Conservation (phyloP, 768 basidiomycete genomes). For the Russula sp. region DNA sequence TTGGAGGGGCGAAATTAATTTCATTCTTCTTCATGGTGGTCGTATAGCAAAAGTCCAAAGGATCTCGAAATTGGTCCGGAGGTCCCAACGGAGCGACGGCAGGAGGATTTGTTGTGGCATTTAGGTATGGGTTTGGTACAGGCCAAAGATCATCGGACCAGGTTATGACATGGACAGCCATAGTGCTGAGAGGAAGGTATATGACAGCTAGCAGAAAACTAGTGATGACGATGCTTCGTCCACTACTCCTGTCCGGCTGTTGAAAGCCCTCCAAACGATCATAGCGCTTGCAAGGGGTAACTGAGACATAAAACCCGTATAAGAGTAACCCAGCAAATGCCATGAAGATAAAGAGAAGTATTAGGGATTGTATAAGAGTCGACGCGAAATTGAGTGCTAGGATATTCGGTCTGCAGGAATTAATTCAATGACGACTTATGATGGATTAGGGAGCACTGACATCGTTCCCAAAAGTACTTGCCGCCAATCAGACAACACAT, state of each 20-base stretch:
- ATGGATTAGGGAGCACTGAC: constrained; percentile 34
- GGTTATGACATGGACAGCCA: constrained; percentile 67
- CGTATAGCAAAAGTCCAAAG: constrained; percentile 71
- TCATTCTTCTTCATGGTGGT: constrained; percentile 67
- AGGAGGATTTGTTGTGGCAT: constrained; percentile 46
- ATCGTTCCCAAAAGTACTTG: constrained; percentile 60
- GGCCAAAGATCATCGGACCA: constrained; percentile 77
- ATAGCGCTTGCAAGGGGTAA: constrained; percentile 41
- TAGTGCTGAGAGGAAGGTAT: constrained; percentile 71
- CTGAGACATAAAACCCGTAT: constrained; percentile 50
- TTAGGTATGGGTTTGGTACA: constrained; percentile 59
- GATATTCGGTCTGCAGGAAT: constrained; percentile 51
- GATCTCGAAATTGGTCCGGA: constrained; percentile 45
- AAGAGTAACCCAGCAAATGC: constrained; percentile 44
- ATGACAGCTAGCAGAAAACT: constrained; percentile 61
- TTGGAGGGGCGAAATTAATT: constrained; percentile 58
- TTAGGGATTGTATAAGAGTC: constrained; percentile 48
- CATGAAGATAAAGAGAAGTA: constrained; percentile 56
- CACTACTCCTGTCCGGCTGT: constrained; percentile 33
- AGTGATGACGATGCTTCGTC: constrained; percentile 50
- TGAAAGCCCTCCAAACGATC: constrained; percentile 50
- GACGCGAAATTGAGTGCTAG: constrained; percentile 68
- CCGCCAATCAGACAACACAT: constrained; percentile 43
- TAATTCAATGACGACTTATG: background rate
- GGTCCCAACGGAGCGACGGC: constrained; percentile 47